These are phyloP conservation scores for Corinectria fuckeliana DNA, from an alignment of 2,329 filamentous ascomycete species.

Conservation along the genomic window DNA sequence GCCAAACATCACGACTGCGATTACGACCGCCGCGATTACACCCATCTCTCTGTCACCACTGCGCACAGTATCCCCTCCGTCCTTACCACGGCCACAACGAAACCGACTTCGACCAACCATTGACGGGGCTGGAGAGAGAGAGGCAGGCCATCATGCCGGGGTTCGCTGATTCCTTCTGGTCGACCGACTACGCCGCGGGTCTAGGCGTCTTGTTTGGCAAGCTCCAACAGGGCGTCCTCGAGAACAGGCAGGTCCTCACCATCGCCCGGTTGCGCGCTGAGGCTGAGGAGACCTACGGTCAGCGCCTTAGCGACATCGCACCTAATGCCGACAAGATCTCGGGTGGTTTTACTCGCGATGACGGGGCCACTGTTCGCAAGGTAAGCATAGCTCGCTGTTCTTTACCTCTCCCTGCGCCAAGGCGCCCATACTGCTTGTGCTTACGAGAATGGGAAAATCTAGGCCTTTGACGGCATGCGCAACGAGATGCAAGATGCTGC, in stretches of 20 bases:
- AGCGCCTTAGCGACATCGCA: constrained; percentile 80
- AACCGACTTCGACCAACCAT: constrained; percentile 15
- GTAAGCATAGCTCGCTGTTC: constrained; percentile 52
- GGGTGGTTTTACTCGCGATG: constrained; percentile 87
- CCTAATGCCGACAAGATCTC: constrained; percentile 80
- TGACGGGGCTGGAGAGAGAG: constrained; percentile 32
- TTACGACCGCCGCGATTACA: constrained; percentile 13
- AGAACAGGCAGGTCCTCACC: constrained; percentile 92
- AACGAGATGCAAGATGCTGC: constrained; percentile 91
- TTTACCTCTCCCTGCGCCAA: neutral
- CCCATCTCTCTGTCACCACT: constrained; percentile 20
- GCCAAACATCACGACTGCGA: constrained; percentile 17
- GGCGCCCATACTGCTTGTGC: constrained; percentile 1
- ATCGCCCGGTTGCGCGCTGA: constrained; percentile 94
- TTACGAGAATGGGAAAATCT: constrained; percentile 26
- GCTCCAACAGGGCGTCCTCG: constrained; percentile 92
- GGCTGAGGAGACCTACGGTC: constrained; percentile 88
- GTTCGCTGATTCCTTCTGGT: constrained; percentile 98
- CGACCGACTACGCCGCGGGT: constrained; percentile 92
- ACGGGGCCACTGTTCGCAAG: constrained; percentile 95
- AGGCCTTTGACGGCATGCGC: constrained; percentile 95
- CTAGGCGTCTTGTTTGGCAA: constrained; percentile 95
- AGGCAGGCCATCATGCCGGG: constrained; percentile 70
- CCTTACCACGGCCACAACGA: constrained; percentile 15
- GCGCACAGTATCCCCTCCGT: constrained; percentile 10